A percentile compares a stretch with the other conserved stretches of the same genome.
These are phyloP conservation scores for Oemleria cerasiformis DNA, from an alignment of 306 rosid genomes.

Conservation along the genomic window DNA sequence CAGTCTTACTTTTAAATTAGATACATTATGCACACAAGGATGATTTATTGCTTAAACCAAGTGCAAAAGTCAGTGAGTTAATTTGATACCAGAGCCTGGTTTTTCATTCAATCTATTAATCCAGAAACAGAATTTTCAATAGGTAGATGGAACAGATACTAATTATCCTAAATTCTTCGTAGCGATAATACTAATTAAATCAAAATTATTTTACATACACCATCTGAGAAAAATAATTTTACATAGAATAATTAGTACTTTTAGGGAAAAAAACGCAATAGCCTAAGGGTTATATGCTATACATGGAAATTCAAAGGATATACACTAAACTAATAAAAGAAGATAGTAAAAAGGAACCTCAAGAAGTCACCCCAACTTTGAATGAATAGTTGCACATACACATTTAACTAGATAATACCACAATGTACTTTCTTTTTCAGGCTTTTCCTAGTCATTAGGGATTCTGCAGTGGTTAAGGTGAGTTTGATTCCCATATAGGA, in stretches of 20 bases:
- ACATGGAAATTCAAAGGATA: not conserved
- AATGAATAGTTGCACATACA: no score
- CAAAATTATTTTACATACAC: no score
- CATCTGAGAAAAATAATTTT: no score
- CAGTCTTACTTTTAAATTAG: not conserved
- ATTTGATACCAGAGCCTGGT: no score
- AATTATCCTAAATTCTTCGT: not conserved
- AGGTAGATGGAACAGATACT: not conserved
- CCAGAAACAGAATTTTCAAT: not conserved
- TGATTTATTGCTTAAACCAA: not conserved
- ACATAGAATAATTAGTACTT: not conserved
- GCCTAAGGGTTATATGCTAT: not conserved
- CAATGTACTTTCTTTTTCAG: not conserved
- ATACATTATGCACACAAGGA: not conserved
- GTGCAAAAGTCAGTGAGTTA: not conserved
- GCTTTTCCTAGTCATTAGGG: no score
- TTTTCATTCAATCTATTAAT: not conserved
- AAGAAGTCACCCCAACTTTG: not conserved
- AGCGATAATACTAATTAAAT: no score
- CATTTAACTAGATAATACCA: not conserved
- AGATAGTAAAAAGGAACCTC: not conserved
- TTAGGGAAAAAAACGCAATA: no score
- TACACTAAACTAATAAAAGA: no score
- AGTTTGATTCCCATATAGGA: no score
- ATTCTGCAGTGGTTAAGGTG: no score